phyloP scores from a whole-genome alignment of 2,329 filamentous ascomycete species.

The Talaromyces sp. region DNA sequence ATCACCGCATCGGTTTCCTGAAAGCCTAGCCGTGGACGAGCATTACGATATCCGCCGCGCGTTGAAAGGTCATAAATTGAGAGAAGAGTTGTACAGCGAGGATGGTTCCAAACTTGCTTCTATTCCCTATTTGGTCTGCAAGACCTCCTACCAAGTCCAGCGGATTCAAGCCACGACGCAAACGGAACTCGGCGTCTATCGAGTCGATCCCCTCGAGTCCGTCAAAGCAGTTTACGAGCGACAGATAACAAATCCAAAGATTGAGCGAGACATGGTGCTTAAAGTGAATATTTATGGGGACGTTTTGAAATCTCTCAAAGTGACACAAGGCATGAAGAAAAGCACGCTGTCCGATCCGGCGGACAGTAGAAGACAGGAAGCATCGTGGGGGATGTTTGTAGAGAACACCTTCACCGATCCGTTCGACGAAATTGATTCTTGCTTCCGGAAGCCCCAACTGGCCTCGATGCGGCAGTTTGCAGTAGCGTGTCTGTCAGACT shows the following conservation, averaged over 20 bases:
- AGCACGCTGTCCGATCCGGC: too few relatives aligned
- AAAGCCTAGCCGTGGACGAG: not conserved
- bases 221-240: not conserved
- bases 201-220: not conserved
- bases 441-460: too few relatives aligned
- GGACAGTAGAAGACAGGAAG: not conserved
- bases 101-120: not conserved
- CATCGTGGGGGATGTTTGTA: not conserved
- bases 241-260: not conserved
- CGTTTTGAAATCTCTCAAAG: not conserved
- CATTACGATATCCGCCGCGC: constrained; percentile 9
- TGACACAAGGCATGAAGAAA: too few relatives aligned
- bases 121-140: not conserved
- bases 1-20: not conserved
- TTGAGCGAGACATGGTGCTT: not conserved
- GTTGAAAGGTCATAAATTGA: constrained; percentile 9
- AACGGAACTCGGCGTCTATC: not conserved
- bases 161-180: not conserved
- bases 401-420: too few relatives aligned
- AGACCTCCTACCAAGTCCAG: not conserved
- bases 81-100: constrained; percentile 11
- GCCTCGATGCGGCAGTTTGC: too few relatives aligned
- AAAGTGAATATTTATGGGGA: not conserved
- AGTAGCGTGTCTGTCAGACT: too few relatives aligned
- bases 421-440: too few relatives aligned